Percentiles rank a stretch among this genome's conserved stretches.
Conservation (phyloP, 2,329 filamentous ascomycete genomes). For the Ophiocordyceps camponoti-leonardi region DNA sequence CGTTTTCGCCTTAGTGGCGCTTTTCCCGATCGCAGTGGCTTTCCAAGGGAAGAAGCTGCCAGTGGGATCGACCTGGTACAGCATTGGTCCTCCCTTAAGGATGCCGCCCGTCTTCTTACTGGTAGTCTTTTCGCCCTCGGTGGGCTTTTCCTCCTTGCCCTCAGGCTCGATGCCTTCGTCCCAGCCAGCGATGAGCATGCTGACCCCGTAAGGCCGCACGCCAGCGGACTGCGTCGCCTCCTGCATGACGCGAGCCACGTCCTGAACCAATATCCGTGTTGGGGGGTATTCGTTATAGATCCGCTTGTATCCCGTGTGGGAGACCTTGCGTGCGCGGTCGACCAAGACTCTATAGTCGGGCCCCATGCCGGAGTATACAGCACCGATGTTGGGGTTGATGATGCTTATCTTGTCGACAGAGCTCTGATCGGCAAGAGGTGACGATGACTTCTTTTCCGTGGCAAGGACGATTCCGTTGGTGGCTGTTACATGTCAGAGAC, state of each 20-base stretch:
- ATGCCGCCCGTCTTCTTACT: slow-evolving; percentile 87
- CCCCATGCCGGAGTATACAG: slow-evolving; percentile 99
- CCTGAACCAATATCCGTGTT: slow-evolving; percentile 95
- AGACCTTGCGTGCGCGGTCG: slow-evolving; percentile 95
- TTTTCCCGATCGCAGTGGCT: slow-evolving; percentile 97
- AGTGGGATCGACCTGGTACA: slow-evolving; percentile 98
- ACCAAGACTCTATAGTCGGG: slow-evolving; percentile 96
- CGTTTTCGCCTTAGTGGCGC: slow-evolving; percentile 93
- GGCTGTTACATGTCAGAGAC: slow-evolving; percentile 33
- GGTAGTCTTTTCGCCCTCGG: slow-evolving; percentile 46
- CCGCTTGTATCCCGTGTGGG: slow-evolving; percentile 96
- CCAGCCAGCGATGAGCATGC: slow-evolving; percentile 89
- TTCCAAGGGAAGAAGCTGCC: slow-evolving; percentile 99
- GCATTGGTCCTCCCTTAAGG: slow-evolving; percentile 85
- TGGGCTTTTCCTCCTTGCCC: slow-evolving; percentile 39
- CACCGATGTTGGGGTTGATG: slow-evolving; percentile 97
- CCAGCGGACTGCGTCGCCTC: slow-evolving; percentile 96
- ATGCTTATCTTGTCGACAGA: slow-evolving; percentile 95
- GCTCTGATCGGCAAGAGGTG: slow-evolving; percentile 84
- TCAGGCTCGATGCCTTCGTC: slow-evolving; percentile 92
- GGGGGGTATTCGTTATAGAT: slow-evolving; percentile 99
- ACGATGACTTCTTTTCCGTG: slow-evolving; percentile 98
- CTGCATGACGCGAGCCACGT: slow-evolving; percentile 95
- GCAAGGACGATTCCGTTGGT: slow-evolving; percentile 98
- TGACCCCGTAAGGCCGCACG: slow-evolving; percentile 93